Conservation (phyloP, 2,329 filamentous ascomycete genomes). For the Talaromyces sp. region DNA sequence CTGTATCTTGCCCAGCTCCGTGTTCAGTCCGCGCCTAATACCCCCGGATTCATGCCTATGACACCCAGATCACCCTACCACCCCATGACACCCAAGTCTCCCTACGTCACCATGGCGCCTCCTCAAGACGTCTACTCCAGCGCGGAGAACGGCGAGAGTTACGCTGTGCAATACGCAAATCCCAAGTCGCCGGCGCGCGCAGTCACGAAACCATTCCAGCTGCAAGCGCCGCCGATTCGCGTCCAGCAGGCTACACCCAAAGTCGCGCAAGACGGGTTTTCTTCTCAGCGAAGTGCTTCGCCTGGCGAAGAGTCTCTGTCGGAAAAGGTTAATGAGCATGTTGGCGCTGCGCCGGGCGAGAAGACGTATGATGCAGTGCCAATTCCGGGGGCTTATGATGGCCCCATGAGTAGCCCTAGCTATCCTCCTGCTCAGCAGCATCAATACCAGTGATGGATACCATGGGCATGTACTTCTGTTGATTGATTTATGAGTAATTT, state of each 20-base stretch:
- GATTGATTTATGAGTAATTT: not conserved
- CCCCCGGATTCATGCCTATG: conserved; percentile 71
- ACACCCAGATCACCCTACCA: conserved; percentile 52
- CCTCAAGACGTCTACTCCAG: conserved; percentile 41
- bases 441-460: not conserved
- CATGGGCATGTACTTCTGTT: not conserved
- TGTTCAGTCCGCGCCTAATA: conserved; percentile 88
- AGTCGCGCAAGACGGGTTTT: conserved; percentile 59
- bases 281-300: conserved; percentile 27
- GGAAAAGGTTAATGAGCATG: conserved; percentile 58
- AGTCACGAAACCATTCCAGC: conserved; percentile 63
- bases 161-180: conserved; percentile 50
- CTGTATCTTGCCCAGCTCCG: conserved; percentile 86
- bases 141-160: conserved; percentile 50
- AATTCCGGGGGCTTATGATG: conserved; percentile 78
- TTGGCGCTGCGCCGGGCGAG: conserved; percentile 70
- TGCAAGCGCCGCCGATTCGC: conserved; percentile 78
- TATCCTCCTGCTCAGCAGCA: conserved; percentile 2
- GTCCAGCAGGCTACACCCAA: conserved; percentile 74
- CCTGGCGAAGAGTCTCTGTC: conserved; percentile 22
- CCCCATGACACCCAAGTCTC: conserved; percentile 28
- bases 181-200: conserved; percentile 59
- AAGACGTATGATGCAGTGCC: conserved; percentile 79
- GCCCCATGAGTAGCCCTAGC: conserved; percentile 24
- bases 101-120: not conserved